Base-by-base conservation (phyloP, 768 basidiomycete species). In the Kwoniella shandongensis region DNA sequence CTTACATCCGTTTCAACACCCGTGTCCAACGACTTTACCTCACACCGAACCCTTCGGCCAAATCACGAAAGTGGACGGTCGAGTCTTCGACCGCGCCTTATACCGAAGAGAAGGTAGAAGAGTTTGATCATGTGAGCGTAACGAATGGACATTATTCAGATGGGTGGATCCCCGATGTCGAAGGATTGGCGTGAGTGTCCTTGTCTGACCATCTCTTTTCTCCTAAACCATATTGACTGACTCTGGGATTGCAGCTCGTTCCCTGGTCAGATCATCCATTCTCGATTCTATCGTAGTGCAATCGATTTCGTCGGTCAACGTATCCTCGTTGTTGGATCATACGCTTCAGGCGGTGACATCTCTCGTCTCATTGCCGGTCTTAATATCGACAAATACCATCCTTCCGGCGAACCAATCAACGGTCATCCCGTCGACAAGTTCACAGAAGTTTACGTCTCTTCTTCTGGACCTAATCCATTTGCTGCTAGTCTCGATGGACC, bases 1-100 rank as follows among this genome's bases (percentile, higher is more conserved):
- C 79, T n/a, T 79, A 86, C 66, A 86, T 93, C 56, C 80, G 78
- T 3, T 80, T 91, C 65, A 80, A 80, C n/a, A 81, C 83, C 2
- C 72, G 77, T 1, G 88, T 94, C 18, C 71, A 57, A 13, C 40
- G 69, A 6, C 57, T 77, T 0, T 52, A 63, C 36, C 57, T 64
- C 10, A 41, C 23, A n/a, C 47, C 47, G 12, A 26, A 10, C 13
- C 51, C 26, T 20, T 13, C 42, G 17, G 15, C 44, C 18, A 30
- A n/a, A 5, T 17, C n/a, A 1, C 22, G 62, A 17, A 30, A 61
- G 47, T 72, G 70, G 70, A 58, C 46, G 6, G 54, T 72, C 8
- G 65, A 66, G 38, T 56, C 38, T 18, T 13, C 10, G 13, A 13
- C 45, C 23, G n/a, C 22, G 13, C 36, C 50, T 29, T 35, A 48